Evolutionary conservation across 164 flowering plant species (phyloP).

Genomic region (Liriodendron chinense): DNA sequence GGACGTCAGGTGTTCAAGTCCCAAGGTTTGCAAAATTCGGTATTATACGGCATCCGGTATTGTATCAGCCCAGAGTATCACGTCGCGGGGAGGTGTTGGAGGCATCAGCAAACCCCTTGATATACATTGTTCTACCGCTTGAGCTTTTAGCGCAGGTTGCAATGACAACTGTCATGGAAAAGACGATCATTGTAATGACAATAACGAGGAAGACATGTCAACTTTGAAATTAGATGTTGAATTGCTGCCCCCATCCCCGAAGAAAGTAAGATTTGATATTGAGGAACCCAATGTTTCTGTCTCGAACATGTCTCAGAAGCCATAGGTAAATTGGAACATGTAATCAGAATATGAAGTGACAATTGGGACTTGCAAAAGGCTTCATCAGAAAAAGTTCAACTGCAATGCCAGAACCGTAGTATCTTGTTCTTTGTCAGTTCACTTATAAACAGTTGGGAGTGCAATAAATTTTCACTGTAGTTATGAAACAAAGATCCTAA

Average conservation of each 20-base stretch:
- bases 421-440: background rate
- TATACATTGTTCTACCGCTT: too few species aligned
- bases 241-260: background rate
- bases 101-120: too few species aligned
- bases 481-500: background rate
- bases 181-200: too few species aligned
- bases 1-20: too few species aligned
- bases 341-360: background rate
- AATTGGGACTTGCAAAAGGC: background rate
- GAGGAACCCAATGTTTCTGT: background rate
- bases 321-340: background rate
- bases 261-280: background rate
- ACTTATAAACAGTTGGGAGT: background rate
- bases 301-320: background rate
- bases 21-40: too few species aligned
- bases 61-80: too few species aligned
- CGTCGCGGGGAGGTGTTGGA: too few species aligned
- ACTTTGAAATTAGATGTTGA: background rate
- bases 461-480: background rate
- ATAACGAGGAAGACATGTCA: background rate
- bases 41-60: too few species aligned
- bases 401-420: too few species aligned
- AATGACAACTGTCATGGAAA: background rate
- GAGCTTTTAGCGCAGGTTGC: too few species aligned
- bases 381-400: background rate